A percentile compares a stretch with the other conserved stretches of the same genome.
phyloP scores from a whole-genome alignment of 2,329 filamentous ascomycete genomes.

The Emericellopsis atlantica region DNA sequence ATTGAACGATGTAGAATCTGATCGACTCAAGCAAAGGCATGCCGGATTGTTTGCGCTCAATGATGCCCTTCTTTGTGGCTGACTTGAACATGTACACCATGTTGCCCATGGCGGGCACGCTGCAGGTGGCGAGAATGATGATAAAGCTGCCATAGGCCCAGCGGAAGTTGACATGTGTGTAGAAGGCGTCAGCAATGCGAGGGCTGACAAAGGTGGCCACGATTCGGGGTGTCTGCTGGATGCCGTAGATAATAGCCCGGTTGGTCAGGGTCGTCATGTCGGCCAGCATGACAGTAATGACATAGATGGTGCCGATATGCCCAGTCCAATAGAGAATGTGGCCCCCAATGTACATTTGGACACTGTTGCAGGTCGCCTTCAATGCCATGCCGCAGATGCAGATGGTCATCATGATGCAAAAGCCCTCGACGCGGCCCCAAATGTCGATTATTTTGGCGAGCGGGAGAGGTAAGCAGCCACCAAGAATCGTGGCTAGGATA shows the following conservation, averaged over 20 bases:
- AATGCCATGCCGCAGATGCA: conserved; percentile 39
- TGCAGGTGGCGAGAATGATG: conserved; percentile 42
- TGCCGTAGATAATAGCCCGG: conserved; percentile 23
- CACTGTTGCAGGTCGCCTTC: conserved; percentile 42
- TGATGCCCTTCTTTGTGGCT: conserved; percentile 30
- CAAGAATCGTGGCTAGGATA: conserved; percentile 39
- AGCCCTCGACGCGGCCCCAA: conserved; percentile 32
- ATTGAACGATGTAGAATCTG: conserved; percentile 37
- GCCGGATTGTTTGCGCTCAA: conserved; percentile 24
- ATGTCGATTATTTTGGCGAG: conserved; percentile 36
- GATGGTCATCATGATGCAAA: conserved; percentile 25
- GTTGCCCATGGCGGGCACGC: conserved; percentile 14
- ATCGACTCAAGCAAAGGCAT: conserved; percentile 31
- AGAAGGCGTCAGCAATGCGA: conserved; percentile 19
- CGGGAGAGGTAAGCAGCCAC: conserved; percentile 22
- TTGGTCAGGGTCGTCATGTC: conserved; percentile 24
- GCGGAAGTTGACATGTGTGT: conserved; percentile 17
- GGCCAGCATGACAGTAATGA: conserved; percentile 21
- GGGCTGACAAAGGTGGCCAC: conserved; percentile 27
- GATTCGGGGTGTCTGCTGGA: conserved; percentile 25
- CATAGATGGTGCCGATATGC: conserved; percentile 18
- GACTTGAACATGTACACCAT: conserved; percentile 23
- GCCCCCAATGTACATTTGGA: conserved; percentile 42
- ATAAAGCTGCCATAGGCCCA: conserved; percentile 46
- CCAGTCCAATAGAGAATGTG: conserved; percentile 51